Conservation (phyloP, 805 yeast species). For the Phaffomyces thermotolerans region DNA sequence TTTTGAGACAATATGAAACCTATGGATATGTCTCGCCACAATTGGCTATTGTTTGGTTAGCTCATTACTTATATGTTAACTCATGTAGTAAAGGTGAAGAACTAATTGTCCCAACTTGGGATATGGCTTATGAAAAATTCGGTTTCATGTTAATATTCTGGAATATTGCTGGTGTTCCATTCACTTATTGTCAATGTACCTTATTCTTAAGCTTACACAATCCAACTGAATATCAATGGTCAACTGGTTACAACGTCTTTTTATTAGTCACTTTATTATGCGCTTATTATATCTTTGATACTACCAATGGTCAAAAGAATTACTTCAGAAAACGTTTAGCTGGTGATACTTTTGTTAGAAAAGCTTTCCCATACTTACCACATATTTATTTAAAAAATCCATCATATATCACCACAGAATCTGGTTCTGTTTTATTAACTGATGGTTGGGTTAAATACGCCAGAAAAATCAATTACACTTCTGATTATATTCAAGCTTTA, state of each 20-base stretch:
- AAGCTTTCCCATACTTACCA: slow-evolving; percentile 91
- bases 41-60: slow-evolving; percentile 62
- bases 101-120: slow-evolving; percentile 96
- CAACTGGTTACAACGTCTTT: slow-evolving; percentile 35
- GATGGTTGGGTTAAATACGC: slow-evolving; percentile 96
- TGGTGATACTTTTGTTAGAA: slow-evolving; percentile 72
- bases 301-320: slow-evolving; percentile 92
- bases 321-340: slow-evolving; percentile 77
- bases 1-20: slow-evolving; percentile 69
- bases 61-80: slow-evolving; percentile 92
- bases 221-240: slow-evolving; percentile 59
- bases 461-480: slow-evolving; percentile 91
- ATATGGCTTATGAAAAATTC: slow-evolving; percentile 97
- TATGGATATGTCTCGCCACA: slow-evolving; percentile 80
- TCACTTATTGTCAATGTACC: slow-evolving; percentile 93
- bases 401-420: slow-evolving; percentile 71
- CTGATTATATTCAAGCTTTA: slow-evolving; percentile 81
- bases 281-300: slow-evolving; percentile 91
- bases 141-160: slow-evolving; percentile 99
- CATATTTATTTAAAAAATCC: slow-evolving; percentile 79
- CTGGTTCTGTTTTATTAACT: slow-evolving; percentile 76
- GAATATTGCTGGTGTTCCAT: slow-evolving; percentile 99
- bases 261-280: slow-evolving; percentile 50
- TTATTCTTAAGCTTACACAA: slow-evolving; percentile 75
- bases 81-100: slow-evolving; percentile 98